These are phyloP conservation scores for Beauveria varroae DNA, from an alignment of 2,329 filamentous ascomycete genomes.

Conservation along the genomic window DNA sequence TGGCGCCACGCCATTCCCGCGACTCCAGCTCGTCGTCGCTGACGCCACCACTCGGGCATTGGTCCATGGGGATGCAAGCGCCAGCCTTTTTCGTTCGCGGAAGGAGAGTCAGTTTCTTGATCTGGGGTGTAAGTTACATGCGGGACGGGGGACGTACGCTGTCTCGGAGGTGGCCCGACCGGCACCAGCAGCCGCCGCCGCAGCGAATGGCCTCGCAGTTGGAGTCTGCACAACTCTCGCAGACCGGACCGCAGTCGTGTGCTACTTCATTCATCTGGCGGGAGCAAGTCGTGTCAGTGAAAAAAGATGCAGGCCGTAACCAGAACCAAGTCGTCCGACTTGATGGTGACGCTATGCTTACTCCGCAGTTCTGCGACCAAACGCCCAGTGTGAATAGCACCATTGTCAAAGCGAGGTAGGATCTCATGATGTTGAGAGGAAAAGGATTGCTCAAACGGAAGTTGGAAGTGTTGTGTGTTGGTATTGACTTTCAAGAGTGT, in stretches of 20 bases:
- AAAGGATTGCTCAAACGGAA: no score
- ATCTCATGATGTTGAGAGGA: neutral
- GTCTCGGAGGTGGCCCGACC: neutral
- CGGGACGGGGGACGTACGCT: neutral
- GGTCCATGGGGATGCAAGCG: neutral
- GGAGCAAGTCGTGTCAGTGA: neutral
- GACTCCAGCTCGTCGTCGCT: neutral
- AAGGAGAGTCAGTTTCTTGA: neutral
- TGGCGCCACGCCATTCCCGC: neutral
- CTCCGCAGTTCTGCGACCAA: neutral
- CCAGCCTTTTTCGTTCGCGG: neutral
- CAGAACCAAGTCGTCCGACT: no score
- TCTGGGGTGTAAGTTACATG: no score
- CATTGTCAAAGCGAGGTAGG: neutral
- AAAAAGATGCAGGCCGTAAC: neutral
- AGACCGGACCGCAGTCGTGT: constrained; percentile 1
- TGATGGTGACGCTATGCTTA: neutral
- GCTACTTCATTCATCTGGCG: neutral
- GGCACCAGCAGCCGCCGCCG: constrained; percentile 1
- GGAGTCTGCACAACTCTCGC: neutral
- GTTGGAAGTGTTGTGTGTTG: neutral
- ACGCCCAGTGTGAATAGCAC: neutral
- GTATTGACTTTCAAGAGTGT: no score
- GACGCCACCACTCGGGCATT: neutral
- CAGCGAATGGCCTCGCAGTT: neutral